These are phyloP conservation scores for Begonia masoniana DNA, from an alignment of 306 rosid species.

Conservation along the genomic window DNA sequence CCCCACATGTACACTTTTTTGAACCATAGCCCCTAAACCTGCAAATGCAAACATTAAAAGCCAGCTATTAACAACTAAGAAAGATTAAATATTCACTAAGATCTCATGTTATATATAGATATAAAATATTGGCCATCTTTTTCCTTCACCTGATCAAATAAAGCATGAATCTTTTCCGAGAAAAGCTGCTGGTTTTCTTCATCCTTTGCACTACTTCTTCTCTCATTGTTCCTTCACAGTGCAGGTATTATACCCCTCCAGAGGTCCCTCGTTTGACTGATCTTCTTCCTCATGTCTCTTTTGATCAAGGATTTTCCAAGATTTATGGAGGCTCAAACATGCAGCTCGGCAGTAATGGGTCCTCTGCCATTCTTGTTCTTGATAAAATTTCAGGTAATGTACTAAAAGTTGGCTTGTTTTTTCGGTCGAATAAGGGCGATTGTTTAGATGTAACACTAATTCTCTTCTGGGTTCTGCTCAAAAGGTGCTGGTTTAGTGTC, in stretches of 20 bases:
- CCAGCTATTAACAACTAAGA: conserved; percentile 91
- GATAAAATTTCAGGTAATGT: conserved; percentile 58
- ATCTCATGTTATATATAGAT: conserved; percentile 24
- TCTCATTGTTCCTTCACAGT: conserved; percentile 31
- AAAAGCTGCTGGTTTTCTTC: conserved; percentile 16
- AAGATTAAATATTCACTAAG: conserved; percentile 21
- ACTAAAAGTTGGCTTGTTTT: background rate
- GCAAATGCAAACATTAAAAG: conserved; percentile 19
- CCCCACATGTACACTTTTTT: conserved; percentile 27
- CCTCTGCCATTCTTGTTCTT: conserved; percentile 66
- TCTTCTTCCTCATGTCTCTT: conserved; percentile 44
- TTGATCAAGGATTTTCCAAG: conserved; percentile 36
- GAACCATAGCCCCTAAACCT: conserved; percentile 15
- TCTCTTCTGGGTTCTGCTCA: background rate
- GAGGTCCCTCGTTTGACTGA: conserved; percentile 52
- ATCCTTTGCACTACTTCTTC: conserved; percentile 25
- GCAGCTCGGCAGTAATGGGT: conserved; percentile 48
- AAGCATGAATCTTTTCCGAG: conserved; percentile 38
- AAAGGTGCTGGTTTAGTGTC: conserved; percentile 83
- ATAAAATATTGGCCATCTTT: conserved; percentile 9
- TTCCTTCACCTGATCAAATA: conserved; percentile 4
- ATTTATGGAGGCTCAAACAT: conserved; percentile 56
- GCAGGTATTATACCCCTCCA: conserved; percentile 40
- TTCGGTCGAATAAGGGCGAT: background rate
- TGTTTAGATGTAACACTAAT: conserved; percentile 2